phyloP scores from a whole-genome alignment of 805 yeast genomes.

The Peterozyma xylosa region DNA sequence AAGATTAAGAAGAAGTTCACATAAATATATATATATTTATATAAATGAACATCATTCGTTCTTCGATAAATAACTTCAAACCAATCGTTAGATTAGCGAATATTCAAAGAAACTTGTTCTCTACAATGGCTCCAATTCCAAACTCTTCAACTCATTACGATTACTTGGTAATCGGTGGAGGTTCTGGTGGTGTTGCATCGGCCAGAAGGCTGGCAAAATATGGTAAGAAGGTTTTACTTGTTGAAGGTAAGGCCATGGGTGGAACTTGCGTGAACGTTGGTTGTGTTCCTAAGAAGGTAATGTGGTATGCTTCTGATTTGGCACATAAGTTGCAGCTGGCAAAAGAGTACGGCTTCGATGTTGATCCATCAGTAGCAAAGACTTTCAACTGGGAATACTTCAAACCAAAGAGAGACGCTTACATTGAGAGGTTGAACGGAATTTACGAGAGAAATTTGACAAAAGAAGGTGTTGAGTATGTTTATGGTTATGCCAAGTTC shows the following conservation, averaged over 20 bases:
- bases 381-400: slow-evolving; percentile 78
- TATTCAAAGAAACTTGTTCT: no score
- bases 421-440: slow-evolving; percentile 80
- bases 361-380: slow-evolving; percentile 42
- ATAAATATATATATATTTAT: no score
- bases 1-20: no score
- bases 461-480: slow-evolving; percentile 82
- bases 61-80: no score
- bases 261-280: slow-evolving; percentile 99
- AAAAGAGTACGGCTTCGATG: slow-evolving; percentile 72
- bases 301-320: slow-evolving; percentile 96
- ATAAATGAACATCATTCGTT: no score
- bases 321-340: slow-evolving; percentile 74
- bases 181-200: slow-evolving; percentile 98
- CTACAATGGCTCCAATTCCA: slow-evolving; percentile 46
- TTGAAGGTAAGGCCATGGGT: slow-evolving; percentile 81
- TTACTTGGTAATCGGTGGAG: slow-evolving; percentile 96
- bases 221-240: slow-evolving; percentile 80
- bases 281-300: slow-evolving; percentile 96
- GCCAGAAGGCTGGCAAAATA: slow-evolving; percentile 93
- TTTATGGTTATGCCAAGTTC: slow-evolving; percentile 84
- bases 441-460: slow-evolving; percentile 83
- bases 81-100: no score
- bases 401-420: slow-evolving; percentile 89
- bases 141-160: slow-evolving; percentile 55